Percentiles rank a stretch among this genome's conserved stretches.
phyloP scores from a whole-genome alignment of 176 grass and related monocot genomes.

The Zea mays region Zm-B73-REFERENCE-NAM-5.0 NC_050098.1:137946501-137947000 shows the following conservation, averaged over 20 bases:
- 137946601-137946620: not conserved
- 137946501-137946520: not conserved
- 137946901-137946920: not conserved
- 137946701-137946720: not conserved
- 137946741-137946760: not conserved
- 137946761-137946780: not conserved
- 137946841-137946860: not conserved
- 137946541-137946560: not conserved
- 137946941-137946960: not conserved
- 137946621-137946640: not conserved
- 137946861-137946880: not conserved
- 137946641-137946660: not conserved
- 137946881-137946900: not conserved
- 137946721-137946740: not conserved
- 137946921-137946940: conserved; percentile 3
- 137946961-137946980: not conserved
- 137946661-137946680: not conserved
- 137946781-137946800: not conserved
- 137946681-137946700: not conserved
- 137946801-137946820: not conserved
- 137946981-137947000: not conserved
- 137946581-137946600: not conserved
- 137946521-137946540: not conserved
- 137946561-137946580: not conserved
- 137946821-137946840: not conserved